Evolutionary conservation across 495 filamentous ascomycete species (phyloP), one percentile per base, ranked within the genome.

Genomic region (Geopyxis carbonaria): DNA sequence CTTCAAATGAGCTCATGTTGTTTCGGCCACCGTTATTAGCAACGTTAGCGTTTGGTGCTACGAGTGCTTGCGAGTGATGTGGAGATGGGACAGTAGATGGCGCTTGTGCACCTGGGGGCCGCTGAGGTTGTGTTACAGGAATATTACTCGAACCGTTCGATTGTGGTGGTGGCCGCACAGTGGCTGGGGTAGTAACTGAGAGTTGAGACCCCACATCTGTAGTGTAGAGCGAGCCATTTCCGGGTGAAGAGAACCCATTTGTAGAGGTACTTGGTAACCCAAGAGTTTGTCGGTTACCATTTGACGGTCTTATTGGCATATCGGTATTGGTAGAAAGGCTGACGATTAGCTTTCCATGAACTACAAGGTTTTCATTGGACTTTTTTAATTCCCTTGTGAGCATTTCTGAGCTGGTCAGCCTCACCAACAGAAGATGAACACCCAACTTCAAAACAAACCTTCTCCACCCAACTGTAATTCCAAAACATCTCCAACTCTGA

Each of bases 341-440:
- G 36, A 97, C 72, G 51, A 97, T 95, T 22, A 97, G 71, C 58
- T 95, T 95, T 38, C 89, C 89, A 58, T 97, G 86, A 8, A 97
- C 89, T 24, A 94, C 80, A 23, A 97, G 72, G 53, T 95, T 97
- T 57, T 97, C 89, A 36, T 84, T 94, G 9, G 91, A 94, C 61
- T 93, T 94, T 61, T 94, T 94, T 31, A 97, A 66, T 61, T 97
- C 89, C 31, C 86, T 67, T n/a, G 91, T 97, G 61, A 97, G 77
- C 87, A 95, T 95, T 66, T 93, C 81, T 44, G 31, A n/a, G 16
- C 18, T 15, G 5, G 13, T 33, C 31, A 33, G 31, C 31, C n/a
- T n/a, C n/a, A n/a, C n/a, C n/a, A n/a, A n/a, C n/a, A n/a, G n/a
- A n/a, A n/a, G n/a, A n/a, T n/a, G n/a, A n/a, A n/a, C 47, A 29